Base-by-base conservation (phyloP, 371 early-diverging fungal genomes). In the Saksenaea vasiformis region DNA sequence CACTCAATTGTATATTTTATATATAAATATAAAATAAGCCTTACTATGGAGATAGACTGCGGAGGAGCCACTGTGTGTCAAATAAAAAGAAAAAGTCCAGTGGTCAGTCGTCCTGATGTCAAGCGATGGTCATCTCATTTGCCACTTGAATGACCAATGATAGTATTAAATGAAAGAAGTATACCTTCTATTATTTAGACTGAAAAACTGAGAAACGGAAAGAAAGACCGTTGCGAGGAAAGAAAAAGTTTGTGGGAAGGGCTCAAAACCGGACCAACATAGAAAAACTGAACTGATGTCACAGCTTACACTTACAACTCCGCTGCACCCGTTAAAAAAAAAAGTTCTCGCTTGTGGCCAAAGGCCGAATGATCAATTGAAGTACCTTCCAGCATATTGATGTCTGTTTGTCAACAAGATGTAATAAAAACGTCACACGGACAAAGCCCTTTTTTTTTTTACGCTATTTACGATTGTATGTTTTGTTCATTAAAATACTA, bases 91-190 rank as follows among this genome's bases (percentile, higher is more conserved):
- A 7, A 4, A 47, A 47, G 51, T 47, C 26, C 51, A 47, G 51
- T 47, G 51, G 51, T 47, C 51, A 47, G 51, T 47, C 51, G 22
- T 47, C 51, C 51, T 47, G 51, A 47, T 47, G 51, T 47, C 51
- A 47, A 47, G 51, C 51, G 51, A 47, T 47, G 51, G n/a, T 47
- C 51, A 47, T 47, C 51, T 47, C 51, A 47, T 47, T 47, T 47
- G 51, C 51, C 51, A 47, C 51, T 47, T 22, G 51, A 47, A 47
- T 47, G 51, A 9, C 51, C 8, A 47, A 47, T 47, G 51, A 47
- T 17, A 2, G 22, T 47, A 47, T 47, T 10, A 47, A 47, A 22
- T 47, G 9, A 26, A 47, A 47, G 51, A 47, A 47, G 26, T 47
- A 47, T 47, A 47, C 51, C 51, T 47, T 47, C 51, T 47, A 47